phyloP scores from a whole-genome alignment of 1,284 basidiomycete species.

The Cutaneotrichosporon arboriforme region DNA sequence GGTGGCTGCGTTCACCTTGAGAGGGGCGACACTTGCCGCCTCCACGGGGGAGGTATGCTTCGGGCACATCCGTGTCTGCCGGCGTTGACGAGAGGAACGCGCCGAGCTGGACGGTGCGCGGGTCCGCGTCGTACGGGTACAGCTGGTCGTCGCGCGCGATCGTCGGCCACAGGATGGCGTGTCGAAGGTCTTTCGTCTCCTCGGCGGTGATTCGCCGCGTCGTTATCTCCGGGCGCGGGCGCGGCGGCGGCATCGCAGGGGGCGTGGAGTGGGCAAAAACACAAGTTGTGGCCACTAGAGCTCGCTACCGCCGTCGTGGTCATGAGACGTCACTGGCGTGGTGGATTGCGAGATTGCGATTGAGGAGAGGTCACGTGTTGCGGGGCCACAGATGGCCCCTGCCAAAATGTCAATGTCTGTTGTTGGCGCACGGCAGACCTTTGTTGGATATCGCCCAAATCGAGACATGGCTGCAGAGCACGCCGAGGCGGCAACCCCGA shows the following conservation, averaged over 20 bases:
- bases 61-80: not conserved
- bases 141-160: slow-evolving; percentile 18
- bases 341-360: no score
- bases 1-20: no score
- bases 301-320: no score
- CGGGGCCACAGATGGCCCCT: not conserved
- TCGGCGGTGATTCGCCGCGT: slow-evolving; percentile 15
- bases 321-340: no score
- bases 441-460: no score
- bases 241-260: not conserved
- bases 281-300: not conserved
- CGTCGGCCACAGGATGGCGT: slow-evolving; percentile 28
- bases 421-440: no score
- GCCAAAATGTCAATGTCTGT: not conserved
- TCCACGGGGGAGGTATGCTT: not conserved
- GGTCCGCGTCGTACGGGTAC: slow-evolving; percentile 16
- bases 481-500: not conserved
- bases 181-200: slow-evolving; percentile 16
- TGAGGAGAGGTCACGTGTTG: not conserved
- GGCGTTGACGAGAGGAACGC: slow-evolving; percentile 11
- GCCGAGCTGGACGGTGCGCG: slow-evolving; percentile 22
- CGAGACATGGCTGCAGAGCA: not conserved
- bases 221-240: not conserved
- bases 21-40: not conserved
- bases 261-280: not conserved